Percentiles rank a stretch among this genome's conserved stretches.
These are phyloP conservation scores for Sugiyamaella floridensis DNA, from an alignment of 805 yeast genomes.

Conservation along the genomic window DNA sequence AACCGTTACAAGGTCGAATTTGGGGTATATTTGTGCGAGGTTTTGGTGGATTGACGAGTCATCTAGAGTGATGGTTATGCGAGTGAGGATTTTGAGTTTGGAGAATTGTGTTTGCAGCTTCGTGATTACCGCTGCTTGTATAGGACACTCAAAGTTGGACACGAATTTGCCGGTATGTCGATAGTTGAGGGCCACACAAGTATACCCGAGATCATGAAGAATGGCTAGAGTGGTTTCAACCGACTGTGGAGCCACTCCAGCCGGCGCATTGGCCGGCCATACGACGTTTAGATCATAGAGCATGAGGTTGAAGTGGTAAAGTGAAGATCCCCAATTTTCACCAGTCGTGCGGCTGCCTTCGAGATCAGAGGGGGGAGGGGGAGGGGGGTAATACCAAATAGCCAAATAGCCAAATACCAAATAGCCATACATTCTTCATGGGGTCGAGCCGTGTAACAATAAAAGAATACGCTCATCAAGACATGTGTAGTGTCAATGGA, in stretches of 20 bases:
- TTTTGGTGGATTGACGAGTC: conserved; percentile 74
- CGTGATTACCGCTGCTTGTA: conserved; percentile 29
- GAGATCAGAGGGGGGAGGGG: too few relatives aligned
- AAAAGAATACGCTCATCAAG: too few relatives aligned
- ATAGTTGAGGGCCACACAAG: conserved; percentile 70
- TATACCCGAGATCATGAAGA: conserved; percentile 46
- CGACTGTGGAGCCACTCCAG: conserved; percentile 8
- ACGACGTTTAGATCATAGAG: conserved; percentile 32
- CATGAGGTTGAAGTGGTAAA: conserved; percentile 17
- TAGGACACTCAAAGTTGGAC: conserved; percentile 31
- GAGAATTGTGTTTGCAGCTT: conserved; percentile 26
- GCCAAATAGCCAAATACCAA: too few relatives aligned
- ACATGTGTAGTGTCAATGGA: too few relatives aligned
- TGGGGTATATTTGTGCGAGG: conserved; percentile 33
- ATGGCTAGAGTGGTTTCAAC: conserved; percentile 21
- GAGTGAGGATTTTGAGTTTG: conserved; percentile 48
- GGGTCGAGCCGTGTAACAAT: not conserved
- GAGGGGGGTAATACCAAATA: too few relatives aligned
- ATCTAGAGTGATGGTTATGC: conserved; percentile 69
- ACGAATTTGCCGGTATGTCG: conserved; percentile 22
- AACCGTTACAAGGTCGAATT: conserved; percentile 76
- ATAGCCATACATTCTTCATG: too few relatives aligned
- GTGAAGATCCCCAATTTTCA: not conserved
- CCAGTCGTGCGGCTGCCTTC: not conserved
- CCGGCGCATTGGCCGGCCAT: conserved; percentile 27